Conservation (phyloP, 371 early-diverging fungal genomes). For the Mortierella sp. region DNA sequence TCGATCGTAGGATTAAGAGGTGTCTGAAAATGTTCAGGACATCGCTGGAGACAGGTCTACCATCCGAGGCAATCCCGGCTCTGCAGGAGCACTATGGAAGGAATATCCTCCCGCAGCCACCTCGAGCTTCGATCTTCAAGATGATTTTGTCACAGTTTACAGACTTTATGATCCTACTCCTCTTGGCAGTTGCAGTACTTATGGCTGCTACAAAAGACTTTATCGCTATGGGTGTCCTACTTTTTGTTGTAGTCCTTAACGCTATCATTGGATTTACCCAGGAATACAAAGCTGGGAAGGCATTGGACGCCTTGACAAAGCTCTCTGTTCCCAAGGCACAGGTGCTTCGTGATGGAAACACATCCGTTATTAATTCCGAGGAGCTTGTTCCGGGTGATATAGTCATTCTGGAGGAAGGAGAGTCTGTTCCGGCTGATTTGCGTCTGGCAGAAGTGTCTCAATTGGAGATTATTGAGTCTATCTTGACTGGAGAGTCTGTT, state of each 20-base stretch:
- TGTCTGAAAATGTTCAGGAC: constrained; percentile 89
- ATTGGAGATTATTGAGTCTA: constrained; percentile 80
- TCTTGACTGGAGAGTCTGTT: constrained; percentile 83
- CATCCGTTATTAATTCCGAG: constrained; percentile 60
- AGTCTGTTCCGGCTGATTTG: constrained; percentile 78
- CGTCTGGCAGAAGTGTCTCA: constrained; percentile 78
- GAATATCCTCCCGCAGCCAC: constrained; percentile 85
- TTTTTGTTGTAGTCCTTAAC: constrained; percentile 80
- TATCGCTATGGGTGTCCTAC: constrained; percentile 74
- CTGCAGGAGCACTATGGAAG: constrained; percentile 86
- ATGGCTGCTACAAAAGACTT: constrained; percentile 81
- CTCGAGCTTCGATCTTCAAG: constrained; percentile 76
- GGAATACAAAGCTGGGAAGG: constrained; percentile 74
- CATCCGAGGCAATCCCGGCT: constrained; percentile 61
- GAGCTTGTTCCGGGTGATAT: constrained; percentile 81
- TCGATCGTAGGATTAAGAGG: constrained; percentile 83
- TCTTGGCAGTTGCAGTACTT: constrained; percentile 82
- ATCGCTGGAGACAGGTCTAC: constrained; percentile 76
- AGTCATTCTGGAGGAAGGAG: constrained; percentile 76
- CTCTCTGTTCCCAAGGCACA: constrained; percentile 72
- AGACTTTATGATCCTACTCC: constrained; percentile 93
- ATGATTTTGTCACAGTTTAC: constrained; percentile 90
- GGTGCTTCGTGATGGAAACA: constrained; percentile 78
- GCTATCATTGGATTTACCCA: constrained; percentile 75
- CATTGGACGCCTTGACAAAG: constrained; percentile 70